These are phyloP conservation scores for Calonectria hongkongensis DNA, from an alignment of 2,329 filamentous ascomycete genomes.

Conservation along the genomic window DNA sequence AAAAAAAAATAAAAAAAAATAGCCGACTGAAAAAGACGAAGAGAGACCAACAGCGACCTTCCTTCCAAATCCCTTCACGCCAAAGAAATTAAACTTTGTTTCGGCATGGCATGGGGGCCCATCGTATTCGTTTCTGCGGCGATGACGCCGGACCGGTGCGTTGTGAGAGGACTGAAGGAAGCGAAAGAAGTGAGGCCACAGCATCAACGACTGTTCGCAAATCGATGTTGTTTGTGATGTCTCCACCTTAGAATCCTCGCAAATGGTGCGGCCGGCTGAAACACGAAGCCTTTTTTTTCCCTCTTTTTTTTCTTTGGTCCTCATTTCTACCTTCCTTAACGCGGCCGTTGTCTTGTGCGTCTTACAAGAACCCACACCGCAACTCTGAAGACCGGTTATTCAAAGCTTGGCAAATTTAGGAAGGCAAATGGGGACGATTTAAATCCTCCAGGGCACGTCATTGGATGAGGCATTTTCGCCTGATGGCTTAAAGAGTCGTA, in stretches of 20 bases:
- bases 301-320: not conserved
- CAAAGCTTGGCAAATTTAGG: constrained; percentile 16
- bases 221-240: not conserved
- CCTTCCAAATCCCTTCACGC: constrained; percentile 8
- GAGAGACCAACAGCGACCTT: constrained; percentile 3
- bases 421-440: constrained; percentile 12
- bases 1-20: not conserved
- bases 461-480: constrained; percentile 14
- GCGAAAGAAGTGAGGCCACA: not conserved
- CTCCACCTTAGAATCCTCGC: not conserved
- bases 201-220: not conserved
- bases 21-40: not conserved
- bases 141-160: not conserved
- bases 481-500: not conserved
- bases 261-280: not conserved
- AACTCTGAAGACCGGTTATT: not conserved
- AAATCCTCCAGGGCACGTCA: not conserved
- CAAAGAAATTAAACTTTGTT: constrained; percentile 7
- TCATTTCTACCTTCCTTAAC: not conserved
- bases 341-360: not conserved
- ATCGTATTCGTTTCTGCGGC: constrained; percentile 22
- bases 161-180: not conserved
- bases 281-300: not conserved
- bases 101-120: constrained; percentile 5
- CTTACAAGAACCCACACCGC: constrained; percentile 9